These are phyloP conservation scores for Calophaca sinica DNA, from an alignment of 306 rosid genomes.

Conservation along the genomic window DNA sequence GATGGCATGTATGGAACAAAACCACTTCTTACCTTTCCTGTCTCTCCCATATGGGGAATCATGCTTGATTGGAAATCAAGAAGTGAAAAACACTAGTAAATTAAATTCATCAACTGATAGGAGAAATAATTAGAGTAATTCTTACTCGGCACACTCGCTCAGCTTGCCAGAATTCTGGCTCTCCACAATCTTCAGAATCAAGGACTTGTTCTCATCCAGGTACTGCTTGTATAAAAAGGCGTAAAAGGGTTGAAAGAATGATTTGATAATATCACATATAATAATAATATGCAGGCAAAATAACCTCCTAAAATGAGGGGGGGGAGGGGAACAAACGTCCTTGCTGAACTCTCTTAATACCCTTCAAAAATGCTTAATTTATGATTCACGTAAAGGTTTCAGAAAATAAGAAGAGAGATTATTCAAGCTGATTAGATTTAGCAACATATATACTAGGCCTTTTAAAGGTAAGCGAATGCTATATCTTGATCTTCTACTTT, in stretches of 20 bases:
- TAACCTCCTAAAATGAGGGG: no score
- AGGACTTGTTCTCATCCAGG: constrained; percentile 98
- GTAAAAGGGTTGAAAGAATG: constrained; percentile 8
- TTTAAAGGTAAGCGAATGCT: no score
- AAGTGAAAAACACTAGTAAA: constrained; percentile 28
- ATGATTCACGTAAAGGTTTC: no score
- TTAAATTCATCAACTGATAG: neutral
- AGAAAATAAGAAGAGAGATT: no score
- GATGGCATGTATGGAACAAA: neutral
- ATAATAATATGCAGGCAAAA: constrained; percentile 16
- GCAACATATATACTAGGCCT: no score
- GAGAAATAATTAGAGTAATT: constrained; percentile 13
- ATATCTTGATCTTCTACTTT: no score
- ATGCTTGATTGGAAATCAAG: constrained; percentile 8
- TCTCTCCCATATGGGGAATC: neutral
- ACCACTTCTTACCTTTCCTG: neutral
- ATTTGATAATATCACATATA: neutral
- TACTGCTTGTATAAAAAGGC: constrained; percentile 67
- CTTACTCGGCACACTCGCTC: constrained; percentile 98
- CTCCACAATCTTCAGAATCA: constrained; percentile 97
- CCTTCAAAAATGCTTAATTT: no score
- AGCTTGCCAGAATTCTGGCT: constrained; percentile 95
- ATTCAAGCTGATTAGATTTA: no score
- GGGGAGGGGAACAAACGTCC: no score
- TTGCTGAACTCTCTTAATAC: no score